Percentiles rank a stretch among this genome's conserved stretches.
phyloP scores from a whole-genome alignment of 768 basidiomycete species.

The Suillus variegatus region DNA sequence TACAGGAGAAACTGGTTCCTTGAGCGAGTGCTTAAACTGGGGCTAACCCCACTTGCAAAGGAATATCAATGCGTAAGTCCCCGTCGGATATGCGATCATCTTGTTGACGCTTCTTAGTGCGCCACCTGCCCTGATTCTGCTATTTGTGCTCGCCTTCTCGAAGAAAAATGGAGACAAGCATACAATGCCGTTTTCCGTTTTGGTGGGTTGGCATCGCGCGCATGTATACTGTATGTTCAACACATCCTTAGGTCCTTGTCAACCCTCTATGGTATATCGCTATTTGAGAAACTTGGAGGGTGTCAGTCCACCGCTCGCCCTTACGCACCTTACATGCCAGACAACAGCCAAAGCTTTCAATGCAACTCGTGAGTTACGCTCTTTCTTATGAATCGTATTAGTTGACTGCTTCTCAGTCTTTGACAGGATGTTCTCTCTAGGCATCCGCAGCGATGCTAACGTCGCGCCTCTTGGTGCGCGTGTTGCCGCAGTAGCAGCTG shows the following conservation, averaged over 20 bases:
- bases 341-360: conserved; percentile 87
- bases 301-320: conserved; percentile 81
- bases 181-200: conserved; percentile 87
- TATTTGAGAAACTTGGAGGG: conserved; percentile 91
- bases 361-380: conserved; percentile 63
- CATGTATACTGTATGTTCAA: background rate
- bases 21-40: conserved; percentile 90
- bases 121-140: conserved; percentile 79
- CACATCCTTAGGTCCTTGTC: conserved; percentile 62
- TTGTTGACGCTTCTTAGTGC: conserved; percentile 49
- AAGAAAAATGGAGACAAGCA: conserved; percentile 93
- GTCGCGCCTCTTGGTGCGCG: conserved; percentile 46
- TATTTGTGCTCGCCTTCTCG: conserved; percentile 78
- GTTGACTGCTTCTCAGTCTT: conserved; percentile 55
- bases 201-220: conserved; percentile 41
- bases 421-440: conserved; percentile 87
- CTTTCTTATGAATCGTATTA: conserved; percentile 2
- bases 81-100: background rate
- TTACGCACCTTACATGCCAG: conserved; percentile 88
- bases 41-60: conserved; percentile 83
- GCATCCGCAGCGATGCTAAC: conserved; percentile 73
- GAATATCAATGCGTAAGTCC: conserved; percentile 88
- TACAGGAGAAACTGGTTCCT: conserved; percentile 90
- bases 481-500: conserved; percentile 63
- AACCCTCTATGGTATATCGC: conserved; percentile 91